A percentile compares a stretch with the other conserved stretches of the same genome.
These are phyloP conservation scores for Hypomontagnella submonticulosa DNA, from an alignment of 495 filamentous ascomycete genomes.

Conservation along the genomic window DNA sequence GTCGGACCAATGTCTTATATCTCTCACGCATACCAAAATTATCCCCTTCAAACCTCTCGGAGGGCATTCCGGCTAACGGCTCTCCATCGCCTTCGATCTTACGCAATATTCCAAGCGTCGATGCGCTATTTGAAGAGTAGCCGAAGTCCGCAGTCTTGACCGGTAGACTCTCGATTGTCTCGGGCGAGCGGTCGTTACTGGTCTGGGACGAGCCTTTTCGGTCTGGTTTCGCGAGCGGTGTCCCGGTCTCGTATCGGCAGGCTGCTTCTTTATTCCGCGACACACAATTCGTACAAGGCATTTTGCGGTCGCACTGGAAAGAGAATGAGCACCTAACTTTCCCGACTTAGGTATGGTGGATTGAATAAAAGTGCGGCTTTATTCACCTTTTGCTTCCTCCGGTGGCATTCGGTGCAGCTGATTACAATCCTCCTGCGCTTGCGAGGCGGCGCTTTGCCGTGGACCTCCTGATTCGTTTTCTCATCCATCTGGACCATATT, in stretches of 20 bases:
- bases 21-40: slow-evolving; percentile 56
- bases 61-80: slow-evolving; percentile 42
- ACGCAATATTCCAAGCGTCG: slow-evolving; percentile 61
- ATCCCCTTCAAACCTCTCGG: slow-evolving; percentile 41
- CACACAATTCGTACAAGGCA: slow-evolving; percentile 71
- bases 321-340: slow-evolving; percentile 7
- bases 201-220: slow-evolving; percentile 40
- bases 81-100: slow-evolving; percentile 57
- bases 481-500: slow-evolving; percentile 38
- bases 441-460: slow-evolving; percentile 49
- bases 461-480: slow-evolving; percentile 27
- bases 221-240: slow-evolving; percentile 56
- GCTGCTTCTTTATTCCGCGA: slow-evolving; percentile 60
- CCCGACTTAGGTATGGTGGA: too few species aligned
- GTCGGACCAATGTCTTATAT: slow-evolving; percentile 64
- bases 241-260: slow-evolving; percentile 63
- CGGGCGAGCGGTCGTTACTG: slow-evolving; percentile 31
- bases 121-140: slow-evolving; percentile 58
- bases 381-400: slow-evolving; percentile 70
- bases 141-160: slow-evolving; percentile 57
- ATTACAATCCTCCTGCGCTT: slow-evolving; percentile 71
- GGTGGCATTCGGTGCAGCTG: slow-evolving; percentile 71
- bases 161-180: slow-evolving; percentile 35
- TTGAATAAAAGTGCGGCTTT: not conserved
- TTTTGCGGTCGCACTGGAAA: slow-evolving; percentile 67